Conservation (phyloP, 2,329 filamentous ascomycete genomes). For the Penicillium sp. region DNA sequence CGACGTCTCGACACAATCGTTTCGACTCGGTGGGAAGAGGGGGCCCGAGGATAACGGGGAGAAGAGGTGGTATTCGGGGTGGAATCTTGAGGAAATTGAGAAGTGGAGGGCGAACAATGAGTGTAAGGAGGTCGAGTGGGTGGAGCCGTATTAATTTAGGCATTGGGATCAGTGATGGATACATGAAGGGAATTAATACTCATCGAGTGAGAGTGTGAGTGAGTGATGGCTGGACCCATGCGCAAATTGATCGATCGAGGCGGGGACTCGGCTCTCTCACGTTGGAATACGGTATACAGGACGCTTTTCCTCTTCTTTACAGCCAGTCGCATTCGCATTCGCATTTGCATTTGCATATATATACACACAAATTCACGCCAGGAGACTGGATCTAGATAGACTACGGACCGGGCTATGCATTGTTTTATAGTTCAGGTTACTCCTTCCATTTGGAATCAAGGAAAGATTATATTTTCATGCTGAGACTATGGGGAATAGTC, state of each 20-base stretch:
- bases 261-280: not conserved
- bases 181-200: not conserved
- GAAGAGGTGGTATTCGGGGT: slow-evolving; percentile 20
- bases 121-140: slow-evolving; percentile 21
- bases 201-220: not conserved
- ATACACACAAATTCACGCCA: not conserved
- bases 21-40: slow-evolving; percentile 16
- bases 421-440: not conserved
- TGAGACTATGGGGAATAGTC: not conserved
- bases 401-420: not conserved
- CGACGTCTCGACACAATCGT: slow-evolving; percentile 20
- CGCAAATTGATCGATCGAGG: not conserved
- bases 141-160: slow-evolving; percentile 13
- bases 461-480: not conserved
- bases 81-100: slow-evolving; percentile 20
- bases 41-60: slow-evolving; percentile 4
- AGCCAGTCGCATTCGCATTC: not conserved
- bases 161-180: too few species aligned
- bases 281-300: not conserved
- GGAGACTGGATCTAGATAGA: not conserved
- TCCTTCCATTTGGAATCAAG: not conserved
- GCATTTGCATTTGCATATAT: not conserved
- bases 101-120: slow-evolving; percentile 17
- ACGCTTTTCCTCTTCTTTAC: too few species aligned
- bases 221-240: not conserved